Base-by-base conservation (phyloP, 768 basidiomycete species). In the Panaeolus papilionaceus region DNA sequence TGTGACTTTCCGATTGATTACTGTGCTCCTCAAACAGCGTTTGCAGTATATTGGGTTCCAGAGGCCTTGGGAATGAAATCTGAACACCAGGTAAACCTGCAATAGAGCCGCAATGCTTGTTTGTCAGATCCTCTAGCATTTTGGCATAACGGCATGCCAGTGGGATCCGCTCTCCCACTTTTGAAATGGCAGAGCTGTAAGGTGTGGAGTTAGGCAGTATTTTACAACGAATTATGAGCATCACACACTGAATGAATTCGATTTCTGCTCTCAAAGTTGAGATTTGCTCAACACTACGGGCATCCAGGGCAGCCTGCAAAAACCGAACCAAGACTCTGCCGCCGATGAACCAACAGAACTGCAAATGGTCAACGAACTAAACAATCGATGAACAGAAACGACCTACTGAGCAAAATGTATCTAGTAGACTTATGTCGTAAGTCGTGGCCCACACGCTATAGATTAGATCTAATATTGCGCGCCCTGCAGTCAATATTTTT, bases 311-410 rank as follows among this genome's bases (percentile, higher is more conserved):
- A 38, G 87, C 88, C 69, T 87, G 85, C 39, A 91, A 76, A 75
- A 92, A 92, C 14, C 89, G 84, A 18, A 87, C 84, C 23, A 93
- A 81, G 11, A 90, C 88, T 37, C 89, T 82, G 2, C 90, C 92
- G 54, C 84, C 85, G 62, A 84, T 80, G 73, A 90, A 92, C 90
- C 90, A 94, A 71, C 84, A 85, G 70, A 89, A 88, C 88, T 90
- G 65, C 2, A 61, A 38, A 12, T 63, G 65, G 38, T 33, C 37
- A 65, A 38, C 33, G 49, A 18, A 66, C 47, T 6, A 3, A 3
- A 63, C 38, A 51, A 44, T 42, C 51, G 26, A 38, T 38, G 62
- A 28, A 64, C 44, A n/a, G 61, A 40, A 65, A 62, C 10, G 67
- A 69, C 86, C 74, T 74, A 92, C 91, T 68, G 89, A 82, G 70